These are phyloP conservation scores for Zoysia pacifica DNA, from an alignment of 176 grass and related monocot species.

Conservation along the genomic window DNA sequence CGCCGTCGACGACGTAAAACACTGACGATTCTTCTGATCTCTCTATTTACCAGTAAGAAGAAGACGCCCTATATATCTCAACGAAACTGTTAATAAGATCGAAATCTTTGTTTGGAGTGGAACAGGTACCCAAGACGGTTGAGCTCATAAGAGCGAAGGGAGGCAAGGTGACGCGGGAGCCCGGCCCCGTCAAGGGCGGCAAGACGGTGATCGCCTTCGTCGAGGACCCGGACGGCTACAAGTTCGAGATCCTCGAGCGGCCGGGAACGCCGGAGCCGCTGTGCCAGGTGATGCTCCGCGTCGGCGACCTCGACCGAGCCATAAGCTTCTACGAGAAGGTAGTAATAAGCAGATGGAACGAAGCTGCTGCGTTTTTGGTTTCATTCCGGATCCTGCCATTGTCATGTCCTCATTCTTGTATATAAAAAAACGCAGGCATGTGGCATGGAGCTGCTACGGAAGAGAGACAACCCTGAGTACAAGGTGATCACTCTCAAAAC, in stretches of 20 bases:
- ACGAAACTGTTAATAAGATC: too few relatives aligned
- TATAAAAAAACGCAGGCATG: constrained; percentile 38
- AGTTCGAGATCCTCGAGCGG: constrained; percentile 82
- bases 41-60: not conserved
- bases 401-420: not conserved
- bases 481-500: constrained; percentile 41
- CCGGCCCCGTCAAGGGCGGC: constrained; percentile 62
- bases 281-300: constrained; percentile 78
- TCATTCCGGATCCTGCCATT: not conserved
- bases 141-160: constrained; percentile 61
- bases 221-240: constrained; percentile 81
- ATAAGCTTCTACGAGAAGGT: constrained; percentile 80
- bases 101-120: too few relatives aligned
- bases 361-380: not conserved
- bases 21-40: not conserved
- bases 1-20: constrained; percentile 68
- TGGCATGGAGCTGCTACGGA: constrained; percentile 66
- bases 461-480: constrained; percentile 63
- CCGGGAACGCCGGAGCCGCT: constrained; percentile 57
- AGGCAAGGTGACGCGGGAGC: constrained; percentile 64
- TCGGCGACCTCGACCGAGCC: constrained; percentile 58
- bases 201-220: constrained; percentile 66
- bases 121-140: constrained; percentile 60
- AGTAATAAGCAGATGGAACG: not conserved
- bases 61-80: not conserved